Percentiles rank a stretch among this genome's conserved stretches.
phyloP scores from a whole-genome alignment of 2,329 filamentous ascomycete species.

The Xylariaceae sp. region DNA sequence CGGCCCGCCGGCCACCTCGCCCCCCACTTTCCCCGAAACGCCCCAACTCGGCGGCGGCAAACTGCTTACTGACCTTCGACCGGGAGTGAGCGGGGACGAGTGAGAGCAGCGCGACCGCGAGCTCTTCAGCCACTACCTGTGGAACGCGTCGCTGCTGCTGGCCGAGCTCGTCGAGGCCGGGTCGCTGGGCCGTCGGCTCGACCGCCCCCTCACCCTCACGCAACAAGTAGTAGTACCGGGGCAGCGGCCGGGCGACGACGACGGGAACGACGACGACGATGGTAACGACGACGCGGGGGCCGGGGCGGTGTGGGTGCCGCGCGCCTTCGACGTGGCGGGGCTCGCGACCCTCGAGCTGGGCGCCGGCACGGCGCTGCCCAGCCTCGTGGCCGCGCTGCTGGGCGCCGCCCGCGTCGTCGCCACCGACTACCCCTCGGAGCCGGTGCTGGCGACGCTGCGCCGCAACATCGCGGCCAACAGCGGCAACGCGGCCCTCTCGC shows the following conservation, averaged over 20 bases:
- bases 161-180: slow-evolving; percentile 49
- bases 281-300: not conserved
- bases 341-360: slow-evolving; percentile 57
- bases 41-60: too few relatives aligned
- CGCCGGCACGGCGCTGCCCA: slow-evolving; percentile 53
- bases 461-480: slow-evolving; percentile 48
- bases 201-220: slow-evolving; percentile 5
- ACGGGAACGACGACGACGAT: not conserved
- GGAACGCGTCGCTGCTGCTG: slow-evolving; percentile 56
- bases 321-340: slow-evolving; percentile 40
- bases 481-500: slow-evolving; percentile 27
- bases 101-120: slow-evolving; percentile 46
- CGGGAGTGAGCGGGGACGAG: too few relatives aligned
- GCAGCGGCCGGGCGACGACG: not conserved
- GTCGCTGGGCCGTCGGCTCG: slow-evolving; percentile 30
- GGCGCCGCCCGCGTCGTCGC: slow-evolving; percentile 46
- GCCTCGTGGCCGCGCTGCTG: slow-evolving; percentile 39
- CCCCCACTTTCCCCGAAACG: too few relatives aligned
- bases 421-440: slow-evolving; percentile 60
- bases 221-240: not conserved
- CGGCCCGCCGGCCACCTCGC: too few relatives aligned
- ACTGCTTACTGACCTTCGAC: too few relatives aligned
- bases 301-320: slow-evolving; percentile 2
- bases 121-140: slow-evolving; percentile 66
- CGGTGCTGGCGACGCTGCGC: slow-evolving; percentile 50